These are phyloP conservation scores for Arthrocladium fulminans DNA, from an alignment of 2,329 filamentous ascomycete genomes.

Conservation along the genomic window DNA sequence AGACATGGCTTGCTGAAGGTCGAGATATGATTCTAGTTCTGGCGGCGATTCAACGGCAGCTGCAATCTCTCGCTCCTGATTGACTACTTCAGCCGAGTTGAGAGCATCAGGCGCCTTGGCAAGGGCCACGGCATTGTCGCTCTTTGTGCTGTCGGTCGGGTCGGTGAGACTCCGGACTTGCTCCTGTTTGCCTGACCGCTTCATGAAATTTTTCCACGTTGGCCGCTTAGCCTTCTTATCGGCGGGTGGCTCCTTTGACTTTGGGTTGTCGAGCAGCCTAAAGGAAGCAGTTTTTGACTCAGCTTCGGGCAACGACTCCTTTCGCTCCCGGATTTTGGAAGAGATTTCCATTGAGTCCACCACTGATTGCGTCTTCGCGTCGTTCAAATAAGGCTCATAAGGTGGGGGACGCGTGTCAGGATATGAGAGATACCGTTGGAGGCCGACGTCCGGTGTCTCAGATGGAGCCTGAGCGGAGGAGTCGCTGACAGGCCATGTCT, in stretches of 20 bases:
- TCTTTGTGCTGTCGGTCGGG: not conserved
- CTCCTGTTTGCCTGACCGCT: not conserved
- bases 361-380: not conserved
- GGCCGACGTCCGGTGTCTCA: too few relatives aligned
- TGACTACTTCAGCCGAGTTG: not conserved
- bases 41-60: not conserved
- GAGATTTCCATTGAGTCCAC: not conserved
- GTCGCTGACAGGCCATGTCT: not conserved
- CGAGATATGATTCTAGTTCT: not conserved
- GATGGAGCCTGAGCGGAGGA: too few relatives aligned
- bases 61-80: not conserved
- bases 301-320: not conserved
- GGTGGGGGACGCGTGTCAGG: not conserved
- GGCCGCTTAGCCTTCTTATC: constrained; percentile 3
- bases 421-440: not conserved
- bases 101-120: not conserved
- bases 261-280: not conserved
- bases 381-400: not conserved
- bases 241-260: not conserved
- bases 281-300: not conserved
- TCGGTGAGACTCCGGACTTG: not conserved
- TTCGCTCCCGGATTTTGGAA: not conserved
- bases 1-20: not conserved
- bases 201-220: constrained; percentile 2
- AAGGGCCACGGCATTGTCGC: not conserved